Base-by-base conservation (phyloP, 345 rosid species). In the Theobroma cacao region DNA sequence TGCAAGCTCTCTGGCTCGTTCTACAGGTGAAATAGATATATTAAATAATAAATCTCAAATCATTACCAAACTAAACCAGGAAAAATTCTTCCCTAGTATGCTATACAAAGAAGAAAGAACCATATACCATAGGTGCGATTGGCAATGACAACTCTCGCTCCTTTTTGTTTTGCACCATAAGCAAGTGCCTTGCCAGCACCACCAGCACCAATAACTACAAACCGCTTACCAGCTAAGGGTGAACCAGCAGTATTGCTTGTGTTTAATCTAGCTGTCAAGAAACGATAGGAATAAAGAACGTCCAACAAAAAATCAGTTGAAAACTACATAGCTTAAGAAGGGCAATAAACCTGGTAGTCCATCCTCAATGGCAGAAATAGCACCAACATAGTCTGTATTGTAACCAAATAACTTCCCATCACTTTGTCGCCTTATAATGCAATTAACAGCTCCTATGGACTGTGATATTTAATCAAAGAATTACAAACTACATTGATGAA, bases 151-250 rank as follows among this genome's bases (percentile, higher is more conserved):
- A 93, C 90, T 78, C 88, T 90, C 0, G 97, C 98, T 24, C 98
- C 98, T 71, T 96, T 96, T 67, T 86, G 91, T 80, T 91, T 93
- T 78, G 99, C 99, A 79, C 98, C 98, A 78, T 87, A 96, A 79
- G 94, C 98, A 80, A 96, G 95, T 40, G 98, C 97, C 90, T 91
- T 93, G 74, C 98, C 97, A 75, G 98, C 95, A 79, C 98, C 97
- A 60, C 99, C 98, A 62, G 98, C 94, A 83, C 99, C 98, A 81
- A 95, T 88, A 83, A 93, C 95, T 63, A 92, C 95, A 76, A 96
- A 91, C 75, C 91, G 75, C 86, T 92, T 96, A 74, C 94, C 95
- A 15, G 91, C 85, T 77, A 96, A 88, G 65, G 93, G 93, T 40
- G 92, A 91, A 67, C 84, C 81, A 56, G 80, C 73, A 15, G 80